These are phyloP conservation scores for Xylariaceae sp. DNA, from an alignment of 2,329 filamentous ascomycete genomes.

Conservation along the genomic window DNA sequence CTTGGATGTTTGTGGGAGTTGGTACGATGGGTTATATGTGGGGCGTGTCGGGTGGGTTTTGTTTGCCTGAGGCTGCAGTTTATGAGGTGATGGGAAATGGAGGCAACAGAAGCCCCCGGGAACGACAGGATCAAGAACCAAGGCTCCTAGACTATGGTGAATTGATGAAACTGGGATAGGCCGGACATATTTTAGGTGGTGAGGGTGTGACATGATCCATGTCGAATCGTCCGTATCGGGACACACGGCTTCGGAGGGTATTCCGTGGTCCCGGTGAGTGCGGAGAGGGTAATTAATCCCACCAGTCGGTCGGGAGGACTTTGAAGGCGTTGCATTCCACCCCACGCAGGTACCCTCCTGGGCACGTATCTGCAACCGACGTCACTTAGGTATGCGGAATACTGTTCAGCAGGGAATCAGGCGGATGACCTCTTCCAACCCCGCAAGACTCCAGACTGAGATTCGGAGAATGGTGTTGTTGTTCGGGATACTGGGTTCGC, in stretches of 20 bases:
- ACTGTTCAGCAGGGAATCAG: too few species aligned
- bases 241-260: not conserved
- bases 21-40: not conserved
- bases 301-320: slow-evolving; percentile 20
- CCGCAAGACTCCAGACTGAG: not conserved
- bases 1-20: not conserved
- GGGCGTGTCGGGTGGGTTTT: too few species aligned
- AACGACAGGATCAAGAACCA: too few species aligned
- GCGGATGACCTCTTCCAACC: not conserved
- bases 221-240: not conserved
- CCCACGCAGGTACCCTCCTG: slow-evolving; percentile 1
- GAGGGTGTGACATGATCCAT: not conserved
- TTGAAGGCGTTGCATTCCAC: slow-evolving; percentile 7
- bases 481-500: not conserved
- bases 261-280: not conserved
- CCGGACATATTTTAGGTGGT: too few species aligned
- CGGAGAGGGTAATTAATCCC: slow-evolving; percentile 10
- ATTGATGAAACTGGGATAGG: too few species aligned
- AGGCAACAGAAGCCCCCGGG: too few species aligned
- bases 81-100: too few species aligned
- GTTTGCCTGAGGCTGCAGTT: too few species aligned
- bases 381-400: too few species aligned
- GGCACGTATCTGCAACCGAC: not conserved
- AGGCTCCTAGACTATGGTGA: too few species aligned
- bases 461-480: not conserved